Conservation (phyloP, 148 eudicot species). For the Chenopodium berlandieri region DNA sequence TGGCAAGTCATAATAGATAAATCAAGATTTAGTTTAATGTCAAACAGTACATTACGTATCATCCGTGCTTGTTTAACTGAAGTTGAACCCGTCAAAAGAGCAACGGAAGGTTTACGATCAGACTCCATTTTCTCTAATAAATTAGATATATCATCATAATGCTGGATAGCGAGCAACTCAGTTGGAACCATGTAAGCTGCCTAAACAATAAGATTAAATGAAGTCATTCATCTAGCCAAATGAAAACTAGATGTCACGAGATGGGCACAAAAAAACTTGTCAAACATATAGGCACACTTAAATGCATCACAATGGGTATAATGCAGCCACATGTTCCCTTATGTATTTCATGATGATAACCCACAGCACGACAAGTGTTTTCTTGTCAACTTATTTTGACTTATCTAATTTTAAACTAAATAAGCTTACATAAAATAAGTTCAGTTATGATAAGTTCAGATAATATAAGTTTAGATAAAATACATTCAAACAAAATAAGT, state of each 20-base stretch:
- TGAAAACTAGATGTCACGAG: neutral
- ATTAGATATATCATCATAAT: conserved; percentile 60
- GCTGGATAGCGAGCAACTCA: conserved; percentile 93
- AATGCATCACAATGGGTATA: neutral
- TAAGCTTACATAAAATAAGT: too few species aligned
- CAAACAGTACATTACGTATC: conserved; percentile 64
- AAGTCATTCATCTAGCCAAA: neutral
- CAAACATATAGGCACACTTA: neutral
- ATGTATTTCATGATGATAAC: neutral
- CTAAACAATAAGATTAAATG: conserved; percentile 34
- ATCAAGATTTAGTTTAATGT: neutral
- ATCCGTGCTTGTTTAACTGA: conserved; percentile 69
- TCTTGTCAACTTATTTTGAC: too few species aligned
- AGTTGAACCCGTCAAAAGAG: conserved; percentile 89
- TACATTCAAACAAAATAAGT: too few species aligned
- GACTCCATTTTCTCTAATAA: conserved; percentile 55
- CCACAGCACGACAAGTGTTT: neutral
- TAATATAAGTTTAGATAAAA: too few species aligned
- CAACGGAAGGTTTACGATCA: conserved; percentile 56
- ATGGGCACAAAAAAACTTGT: neutral
- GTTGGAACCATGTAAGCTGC: conserved; percentile 99
- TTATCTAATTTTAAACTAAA: too few species aligned
- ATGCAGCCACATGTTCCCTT: neutral
- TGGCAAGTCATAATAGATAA: conserved; percentile 12
- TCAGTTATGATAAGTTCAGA: too few species aligned